These are phyloP conservation scores for Crataegus laevigata DNA, from an alignment of 306 rosid genomes.

Conservation along the genomic window DNA sequence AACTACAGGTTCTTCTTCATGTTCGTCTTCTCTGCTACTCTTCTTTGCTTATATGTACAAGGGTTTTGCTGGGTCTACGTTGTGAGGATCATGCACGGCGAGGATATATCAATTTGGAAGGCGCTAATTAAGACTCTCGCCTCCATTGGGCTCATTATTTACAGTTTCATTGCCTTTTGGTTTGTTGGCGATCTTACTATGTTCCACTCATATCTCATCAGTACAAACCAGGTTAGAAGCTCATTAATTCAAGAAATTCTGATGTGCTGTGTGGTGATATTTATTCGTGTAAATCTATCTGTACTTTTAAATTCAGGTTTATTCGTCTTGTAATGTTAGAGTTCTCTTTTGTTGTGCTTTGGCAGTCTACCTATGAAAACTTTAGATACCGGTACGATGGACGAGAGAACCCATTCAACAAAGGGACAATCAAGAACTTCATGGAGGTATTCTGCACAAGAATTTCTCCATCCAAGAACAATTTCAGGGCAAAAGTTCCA, in stretches of 20 bases:
- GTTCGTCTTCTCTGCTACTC: conserved; percentile 52
- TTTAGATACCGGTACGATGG: conserved; percentile 58
- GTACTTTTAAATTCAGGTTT: neutral
- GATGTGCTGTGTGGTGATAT: neutral
- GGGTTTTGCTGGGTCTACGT: conserved; percentile 75
- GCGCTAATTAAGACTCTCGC: conserved; percentile 67
- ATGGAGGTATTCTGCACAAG: conserved; percentile 46
- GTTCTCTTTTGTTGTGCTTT: neutral
- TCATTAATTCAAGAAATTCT: neutral
- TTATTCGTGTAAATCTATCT: neutral
- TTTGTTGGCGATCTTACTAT: conserved; percentile 68
- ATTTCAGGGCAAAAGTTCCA: conserved; percentile 51
- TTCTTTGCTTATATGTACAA: conserved; percentile 58
- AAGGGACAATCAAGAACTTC: conserved; percentile 44
- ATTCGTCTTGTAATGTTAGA: neutral
- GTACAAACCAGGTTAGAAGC: conserved; percentile 59
- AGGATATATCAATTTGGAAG: conserved; percentile 49
- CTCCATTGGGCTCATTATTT: conserved; percentile 50
- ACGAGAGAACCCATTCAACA: conserved; percentile 47
- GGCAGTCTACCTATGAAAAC: conserved; percentile 75
- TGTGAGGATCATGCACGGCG: conserved; percentile 43
- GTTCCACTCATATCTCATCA: conserved; percentile 66
- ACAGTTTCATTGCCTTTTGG: conserved; percentile 52
- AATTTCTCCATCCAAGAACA: conserved; percentile 56
- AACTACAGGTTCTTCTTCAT: conserved; percentile 69